Conservation (phyloP, 164 flowering plant species). For the grape (Vitis vinifera) region ASM3070453v1 NC_081807.1:265501-266000, state of each 20-base stretch:
- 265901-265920: not conserved
- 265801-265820: constrained; percentile 74
- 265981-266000: no score
- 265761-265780: constrained; percentile 98
- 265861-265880: constrained; percentile 72
- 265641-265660: not conserved
- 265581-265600: not conserved
- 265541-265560: constrained; percentile 73
- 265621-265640: not conserved
- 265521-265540: constrained; percentile 76
- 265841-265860: constrained; percentile 75
- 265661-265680: no score
- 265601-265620: not conserved
- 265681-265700: no score
- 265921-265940: not conserved
- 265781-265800: constrained; percentile 88
- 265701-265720: not conserved
- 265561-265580: no score
- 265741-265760: constrained; percentile 48
- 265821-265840: constrained; percentile 64
- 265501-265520: constrained; percentile 92
- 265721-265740: not conserved
- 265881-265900: not conserved
- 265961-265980: no score
- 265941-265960: not conserved